Conservation (phyloP, 2,329 filamentous ascomycete species). For the Alternaria rosae region DNA sequence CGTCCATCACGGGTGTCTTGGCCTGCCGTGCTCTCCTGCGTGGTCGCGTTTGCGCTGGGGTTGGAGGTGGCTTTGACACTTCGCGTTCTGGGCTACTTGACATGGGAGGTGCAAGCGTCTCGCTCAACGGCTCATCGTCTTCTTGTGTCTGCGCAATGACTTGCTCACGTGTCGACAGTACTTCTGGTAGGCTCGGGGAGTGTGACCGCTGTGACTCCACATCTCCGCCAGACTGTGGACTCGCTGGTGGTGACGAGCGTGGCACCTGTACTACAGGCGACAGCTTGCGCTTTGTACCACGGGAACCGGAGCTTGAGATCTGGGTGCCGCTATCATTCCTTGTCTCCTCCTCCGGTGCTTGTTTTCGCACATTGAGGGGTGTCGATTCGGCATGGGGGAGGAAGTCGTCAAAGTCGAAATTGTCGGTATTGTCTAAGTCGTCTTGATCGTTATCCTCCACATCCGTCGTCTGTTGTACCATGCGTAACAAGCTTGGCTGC, state of each 20-base stretch:
- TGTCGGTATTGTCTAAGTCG: slow-evolving; percentile 54
- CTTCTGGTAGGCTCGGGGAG: slow-evolving; percentile 46
- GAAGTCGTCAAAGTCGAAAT: slow-evolving; percentile 54
- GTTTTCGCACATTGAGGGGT: slow-evolving; percentile 60
- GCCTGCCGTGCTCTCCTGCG: slow-evolving; percentile 25
- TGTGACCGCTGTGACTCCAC: slow-evolving; percentile 42
- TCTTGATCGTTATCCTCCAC: slow-evolving; percentile 56
- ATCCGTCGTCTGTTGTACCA: slow-evolving; percentile 55
- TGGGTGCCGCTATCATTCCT: slow-evolving; percentile 38
- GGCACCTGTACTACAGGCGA: slow-evolving; percentile 49
- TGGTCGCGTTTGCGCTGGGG: slow-evolving; percentile 24
- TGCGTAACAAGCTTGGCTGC: slow-evolving; percentile 59
- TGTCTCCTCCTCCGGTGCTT: slow-evolving; percentile 35
- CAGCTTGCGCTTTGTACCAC: slow-evolving; percentile 51
- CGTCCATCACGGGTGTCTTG: slow-evolving; percentile 26
- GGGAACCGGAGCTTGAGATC: slow-evolving; percentile 42
- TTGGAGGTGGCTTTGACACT: slow-evolving; percentile 20
- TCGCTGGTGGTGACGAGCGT: slow-evolving; percentile 48
- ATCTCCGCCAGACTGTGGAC: slow-evolving; percentile 37
- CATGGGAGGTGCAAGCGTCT: slow-evolving; percentile 54
- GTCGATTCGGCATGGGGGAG: slow-evolving; percentile 73
- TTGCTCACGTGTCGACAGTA: slow-evolving; percentile 35
- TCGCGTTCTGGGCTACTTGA: slow-evolving; percentile 50
- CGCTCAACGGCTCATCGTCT: slow-evolving; percentile 45
- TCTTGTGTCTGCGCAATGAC: slow-evolving; percentile 30